Percentiles rank a stretch among this genome's conserved stretches.
Evolutionary conservation across 164 flowering plant species (phyloP).

Genomic region (Aristolochia fimbriata): DNA sequence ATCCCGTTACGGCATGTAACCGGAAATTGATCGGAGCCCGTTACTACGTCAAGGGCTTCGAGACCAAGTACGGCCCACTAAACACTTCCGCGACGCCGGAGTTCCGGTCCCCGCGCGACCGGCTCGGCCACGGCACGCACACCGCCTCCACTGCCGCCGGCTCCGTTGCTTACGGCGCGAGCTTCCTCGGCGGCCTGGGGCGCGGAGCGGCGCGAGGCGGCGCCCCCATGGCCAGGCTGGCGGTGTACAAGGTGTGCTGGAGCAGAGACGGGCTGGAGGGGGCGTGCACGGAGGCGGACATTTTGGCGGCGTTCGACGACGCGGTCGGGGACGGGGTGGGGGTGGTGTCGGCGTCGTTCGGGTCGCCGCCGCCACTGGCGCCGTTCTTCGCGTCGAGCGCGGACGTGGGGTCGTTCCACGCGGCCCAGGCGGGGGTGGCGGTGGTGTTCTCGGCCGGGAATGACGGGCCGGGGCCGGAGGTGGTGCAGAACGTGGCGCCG

Average conservation of each 20-base stretch:
- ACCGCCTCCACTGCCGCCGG: conserved; percentile 76
- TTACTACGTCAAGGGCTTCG: conserved; percentile 40
- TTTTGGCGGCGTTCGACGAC: conserved; percentile 57
- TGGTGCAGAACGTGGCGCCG: conserved; percentile 52
- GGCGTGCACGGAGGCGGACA: conserved; percentile 45
- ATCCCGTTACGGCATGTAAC: conserved; percentile 37
- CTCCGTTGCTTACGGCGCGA: conserved; percentile 23
- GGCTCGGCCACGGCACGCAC: conserved; percentile 68
- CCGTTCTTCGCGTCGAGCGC: conserved; percentile 30
- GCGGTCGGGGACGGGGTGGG: conserved; percentile 60
- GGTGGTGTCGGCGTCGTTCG: conserved; percentile 56
- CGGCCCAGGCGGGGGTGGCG: conserved; percentile 43
- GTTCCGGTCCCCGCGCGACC: conserved; percentile 50
- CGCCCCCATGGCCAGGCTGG: conserved; percentile 57
- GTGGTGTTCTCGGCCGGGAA: conserved; percentile 72
- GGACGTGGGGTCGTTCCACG: conserved; percentile 62
- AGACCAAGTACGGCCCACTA: conserved; percentile 22
- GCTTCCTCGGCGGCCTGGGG: conserved; percentile 41
- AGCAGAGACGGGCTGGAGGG: conserved; percentile 10
- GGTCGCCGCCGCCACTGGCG: conserved; percentile 27
- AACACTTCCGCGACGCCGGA: conserved; percentile 21
- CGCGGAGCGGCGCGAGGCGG: conserved; percentile 60
- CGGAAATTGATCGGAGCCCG: conserved; percentile 58
- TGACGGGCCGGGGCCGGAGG: conserved; percentile 42
- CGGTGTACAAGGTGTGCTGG: conserved; percentile 74